phyloP scores from a whole-genome alignment of 2,329 filamentous ascomycete species.

The Cryphonectria parasitica region DNA sequence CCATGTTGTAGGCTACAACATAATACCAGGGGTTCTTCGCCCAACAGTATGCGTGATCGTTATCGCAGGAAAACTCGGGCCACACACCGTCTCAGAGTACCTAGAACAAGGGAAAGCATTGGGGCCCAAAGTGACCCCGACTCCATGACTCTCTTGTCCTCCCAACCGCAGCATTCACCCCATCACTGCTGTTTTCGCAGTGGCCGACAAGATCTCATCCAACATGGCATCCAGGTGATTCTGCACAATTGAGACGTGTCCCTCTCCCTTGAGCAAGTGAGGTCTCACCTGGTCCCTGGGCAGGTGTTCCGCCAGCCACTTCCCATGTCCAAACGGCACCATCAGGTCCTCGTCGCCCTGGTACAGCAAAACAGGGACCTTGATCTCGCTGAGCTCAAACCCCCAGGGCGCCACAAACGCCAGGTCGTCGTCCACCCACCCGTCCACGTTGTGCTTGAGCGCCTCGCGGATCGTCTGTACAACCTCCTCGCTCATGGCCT shows the following conservation, averaged over 20 bases:
- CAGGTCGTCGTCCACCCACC: slow-evolving; percentile 36
- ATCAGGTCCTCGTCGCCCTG: slow-evolving; percentile 34
- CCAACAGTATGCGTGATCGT: slow-evolving; percentile 1
- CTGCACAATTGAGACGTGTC: slow-evolving; percentile 30
- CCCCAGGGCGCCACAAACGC: slow-evolving; percentile 33
- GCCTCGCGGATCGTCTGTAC: slow-evolving; percentile 24
- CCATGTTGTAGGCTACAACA: slow-evolving; percentile 1
- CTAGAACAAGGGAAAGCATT: neutral
- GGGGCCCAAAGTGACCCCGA: neutral
- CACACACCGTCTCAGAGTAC: neutral
- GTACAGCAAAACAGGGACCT: slow-evolving; percentile 33
- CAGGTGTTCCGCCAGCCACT: slow-evolving; percentile 33
- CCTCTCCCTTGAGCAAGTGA: slow-evolving; percentile 32
- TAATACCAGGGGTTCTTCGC: neutral
- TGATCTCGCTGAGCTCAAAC: slow-evolving; percentile 33
- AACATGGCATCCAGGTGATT: slow-evolving; percentile 20
- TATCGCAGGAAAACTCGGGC: neutral
- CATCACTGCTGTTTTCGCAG: neutral
- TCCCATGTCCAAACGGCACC: slow-evolving; percentile 33
- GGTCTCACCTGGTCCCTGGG: slow-evolving; percentile 29
- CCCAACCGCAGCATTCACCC: no score
- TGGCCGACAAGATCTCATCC: slow-evolving; percentile 23
- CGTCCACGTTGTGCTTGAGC: slow-evolving; percentile 31
- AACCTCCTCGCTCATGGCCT: slow-evolving; percentile 14
- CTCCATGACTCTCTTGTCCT: no score